Evolutionary conservation across 208 protist genomes (phyloP), one percentile per base, ranked within the genome.

Genomic region (Trypanosoma cruzi): DNA sequence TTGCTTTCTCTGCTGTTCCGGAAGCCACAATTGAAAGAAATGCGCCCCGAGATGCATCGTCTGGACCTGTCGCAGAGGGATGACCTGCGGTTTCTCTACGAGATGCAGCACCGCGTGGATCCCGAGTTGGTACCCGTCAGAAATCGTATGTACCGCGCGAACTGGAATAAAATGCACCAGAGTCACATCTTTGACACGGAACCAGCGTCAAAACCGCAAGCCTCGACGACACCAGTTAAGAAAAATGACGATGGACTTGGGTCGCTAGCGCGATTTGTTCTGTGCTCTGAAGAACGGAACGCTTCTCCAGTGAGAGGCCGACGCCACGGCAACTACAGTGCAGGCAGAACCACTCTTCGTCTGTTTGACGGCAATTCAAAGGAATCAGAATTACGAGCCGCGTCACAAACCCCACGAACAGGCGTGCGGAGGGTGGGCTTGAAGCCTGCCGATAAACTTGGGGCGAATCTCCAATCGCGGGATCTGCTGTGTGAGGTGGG

Each of bases 181-280:
- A 74, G 69, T 34, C 69, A 58, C 16, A 54, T 74, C 20, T 74
- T 74, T 52, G 61, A 74, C 52, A 13, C 29, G 16, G 11, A 26
- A 14, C 24, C 46, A 29, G 0, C 7, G 32, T 31, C 59, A 8
- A 16, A 7, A 2, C 16, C 55, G 20, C 54, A 10, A 42, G 7
- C 16, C 16, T 49, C 55, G 6, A 4, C 20, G 56, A 24, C 50
- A 18, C 36, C 64, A 24, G 28, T 18, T 32, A 6, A 44, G 18
- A 63, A 57, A 31, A 46, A 42, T 34, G 24, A 26, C 40, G 66
- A 71, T 61, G 66, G 66, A 50, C 66, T 71, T 57, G 66, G 66
- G 31, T 14, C 56, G 7, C 18, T 71, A n/a, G 56, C 66, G 8
- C 54, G 66, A 20, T 71, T 71, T 18, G 46, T 71, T 54, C 40